Conservation (phyloP, 257 asterid species). For the Thymus mandschuricus region DNA sequence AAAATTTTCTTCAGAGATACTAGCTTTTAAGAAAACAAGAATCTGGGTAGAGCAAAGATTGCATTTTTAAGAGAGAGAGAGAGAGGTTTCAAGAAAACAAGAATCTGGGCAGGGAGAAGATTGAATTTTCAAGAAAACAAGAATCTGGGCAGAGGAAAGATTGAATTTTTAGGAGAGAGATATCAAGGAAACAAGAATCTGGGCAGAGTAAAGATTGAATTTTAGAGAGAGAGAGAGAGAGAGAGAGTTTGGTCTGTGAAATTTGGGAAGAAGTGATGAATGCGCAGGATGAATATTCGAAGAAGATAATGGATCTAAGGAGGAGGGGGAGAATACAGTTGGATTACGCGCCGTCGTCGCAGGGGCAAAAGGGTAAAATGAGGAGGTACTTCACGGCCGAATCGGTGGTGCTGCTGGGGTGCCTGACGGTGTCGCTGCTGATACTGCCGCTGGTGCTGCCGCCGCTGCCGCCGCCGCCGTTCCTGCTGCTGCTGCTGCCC, state of each 20-base stretch:
- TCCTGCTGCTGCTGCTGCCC: slow-evolving; percentile 70
- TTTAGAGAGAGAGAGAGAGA: neutral
- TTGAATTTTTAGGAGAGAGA: neutral
- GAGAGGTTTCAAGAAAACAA: too few species aligned
- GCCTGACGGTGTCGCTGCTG: slow-evolving; percentile 67
- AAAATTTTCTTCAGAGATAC: neutral
- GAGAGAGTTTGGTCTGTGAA: slow-evolving; percentile 25
- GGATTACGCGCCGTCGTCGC: slow-evolving; percentile 11
- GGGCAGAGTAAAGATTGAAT: slow-evolving; percentile 8
- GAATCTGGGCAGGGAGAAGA: neutral
- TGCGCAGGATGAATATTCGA: slow-evolving; percentile 32
- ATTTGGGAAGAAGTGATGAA: slow-evolving; percentile 16
- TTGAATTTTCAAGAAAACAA: slow-evolving; percentile 8
- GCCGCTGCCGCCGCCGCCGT: slow-evolving; percentile 89
- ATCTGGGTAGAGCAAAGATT: neutral
- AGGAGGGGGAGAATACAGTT: neutral
- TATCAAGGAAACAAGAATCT: too few species aligned
- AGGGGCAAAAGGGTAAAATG: slow-evolving; percentile 36
- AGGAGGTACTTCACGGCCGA: slow-evolving; percentile 56
- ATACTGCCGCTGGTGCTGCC: slow-evolving; percentile 78
- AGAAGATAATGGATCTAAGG: slow-evolving; percentile 28
- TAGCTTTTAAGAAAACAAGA: too few species aligned
- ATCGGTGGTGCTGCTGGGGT: slow-evolving; percentile 51
- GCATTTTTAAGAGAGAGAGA: neutral
- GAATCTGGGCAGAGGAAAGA: neutral